Evolutionary conservation across 1,284 basidiomycete genomes (phyloP).

Genomic region (Ganoderma lingzhi): DNA sequence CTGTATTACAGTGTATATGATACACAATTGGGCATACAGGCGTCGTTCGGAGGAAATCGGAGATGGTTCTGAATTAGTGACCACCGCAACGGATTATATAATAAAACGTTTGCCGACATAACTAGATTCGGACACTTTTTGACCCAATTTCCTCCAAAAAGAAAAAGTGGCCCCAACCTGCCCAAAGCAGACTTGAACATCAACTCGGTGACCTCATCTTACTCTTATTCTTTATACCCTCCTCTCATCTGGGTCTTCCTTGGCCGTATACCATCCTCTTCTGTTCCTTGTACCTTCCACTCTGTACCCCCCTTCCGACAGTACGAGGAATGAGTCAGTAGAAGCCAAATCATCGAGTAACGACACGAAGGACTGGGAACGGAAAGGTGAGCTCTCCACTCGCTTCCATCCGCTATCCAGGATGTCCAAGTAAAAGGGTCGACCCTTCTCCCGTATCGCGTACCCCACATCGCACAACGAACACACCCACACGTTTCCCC

Average conservation of each 20-base stretch:
- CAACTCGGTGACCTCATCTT: background rate
- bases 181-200: background rate
- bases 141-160: background rate
- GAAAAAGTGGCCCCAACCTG: background rate
- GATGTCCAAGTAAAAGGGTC: constrained; percentile 60
- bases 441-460: constrained; percentile 39
- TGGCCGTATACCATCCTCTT: background rate
- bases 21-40: no score
- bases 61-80: background rate
- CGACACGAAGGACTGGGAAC: background rate
- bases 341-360: background rate
- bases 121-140: background rate
- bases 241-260: background rate
- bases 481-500: constrained; percentile 9
- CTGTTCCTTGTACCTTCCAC: background rate
- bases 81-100: no score
- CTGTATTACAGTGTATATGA: no score
- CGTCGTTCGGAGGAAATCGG: no score
- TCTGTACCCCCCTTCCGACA: background rate
- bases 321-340: background rate
- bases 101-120: background rate
- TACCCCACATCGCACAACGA: background rate
- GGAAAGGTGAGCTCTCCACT: background rate
- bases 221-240: background rate
- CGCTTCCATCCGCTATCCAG: constrained; percentile 22